phyloP scores from a whole-genome alignment of 2,329 filamentous ascomycete genomes.

The Madurella fahalii region DNA sequence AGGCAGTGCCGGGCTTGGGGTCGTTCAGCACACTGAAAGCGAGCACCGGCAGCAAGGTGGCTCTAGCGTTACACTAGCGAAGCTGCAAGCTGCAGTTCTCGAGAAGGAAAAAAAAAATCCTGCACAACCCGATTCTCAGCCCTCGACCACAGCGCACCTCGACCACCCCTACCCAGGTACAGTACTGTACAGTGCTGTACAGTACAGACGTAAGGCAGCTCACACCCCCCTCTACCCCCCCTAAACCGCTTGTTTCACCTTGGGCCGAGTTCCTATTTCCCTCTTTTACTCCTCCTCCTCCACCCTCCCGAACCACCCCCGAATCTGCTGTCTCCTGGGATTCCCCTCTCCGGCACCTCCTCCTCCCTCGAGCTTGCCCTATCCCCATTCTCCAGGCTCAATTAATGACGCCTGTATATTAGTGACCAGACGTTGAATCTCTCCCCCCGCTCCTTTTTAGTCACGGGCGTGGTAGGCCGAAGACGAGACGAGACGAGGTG shows the following conservation, averaged over 20 bases:
- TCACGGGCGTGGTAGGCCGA: not conserved
- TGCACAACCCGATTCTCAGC: not conserved
- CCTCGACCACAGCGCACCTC: not conserved
- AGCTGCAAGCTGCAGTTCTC: too few relatives aligned
- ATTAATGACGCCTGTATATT: conserved; percentile 5
- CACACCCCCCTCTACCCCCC: too few relatives aligned
- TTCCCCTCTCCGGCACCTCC: not conserved
- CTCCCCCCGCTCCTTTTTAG: not conserved
- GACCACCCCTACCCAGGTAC: not conserved
- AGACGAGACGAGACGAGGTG: conserved; percentile 3
- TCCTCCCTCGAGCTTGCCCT: not conserved
- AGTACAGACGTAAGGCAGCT: not conserved
- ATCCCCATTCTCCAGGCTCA: not conserved
- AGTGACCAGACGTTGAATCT: not conserved
- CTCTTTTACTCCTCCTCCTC: not conserved
- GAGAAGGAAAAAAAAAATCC: not conserved
- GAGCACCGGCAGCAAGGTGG: too few relatives aligned
- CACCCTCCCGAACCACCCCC: not conserved
- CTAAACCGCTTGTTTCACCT: not conserved
- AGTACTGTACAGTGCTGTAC: not conserved
- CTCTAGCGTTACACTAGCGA: too few relatives aligned
- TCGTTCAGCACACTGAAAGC: too few relatives aligned
- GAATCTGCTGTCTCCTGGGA: not conserved
- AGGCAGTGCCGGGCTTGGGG: not conserved
- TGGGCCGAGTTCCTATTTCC: not conserved